Evolutionary conservation across 257 asterid genomes (phyloP), one percentile per base, ranked within the genome.

Genomic region (Solanum okadae): DNA sequence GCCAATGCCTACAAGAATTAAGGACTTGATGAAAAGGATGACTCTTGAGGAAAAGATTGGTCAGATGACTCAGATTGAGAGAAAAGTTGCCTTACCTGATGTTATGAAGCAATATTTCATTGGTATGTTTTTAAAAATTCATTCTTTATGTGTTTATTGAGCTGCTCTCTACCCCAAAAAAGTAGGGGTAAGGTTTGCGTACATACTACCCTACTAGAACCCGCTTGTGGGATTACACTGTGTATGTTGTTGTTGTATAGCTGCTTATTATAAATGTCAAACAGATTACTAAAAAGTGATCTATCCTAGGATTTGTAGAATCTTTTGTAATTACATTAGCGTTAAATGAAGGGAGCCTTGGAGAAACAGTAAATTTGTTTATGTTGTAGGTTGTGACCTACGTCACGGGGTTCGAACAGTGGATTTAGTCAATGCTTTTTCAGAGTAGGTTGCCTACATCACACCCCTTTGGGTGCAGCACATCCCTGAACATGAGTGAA

Each of bases 1-100:
- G 75, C 88, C 91, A 82, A 15, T 87, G 71, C 85, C 46, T 34
- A 78, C 46, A 38, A 89, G 91, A 82, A 46, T 89, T 29, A 87
- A 25, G 18, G 89, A 89, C 86, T 87, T 89, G 85, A 85, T 89
- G 84, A 81, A 83, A 9, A 87, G 91, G 18, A 89, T 89, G 91
- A 87, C 63, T 56, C 89, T 89, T 71, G 81, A 86, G 35, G 89
- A 89, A 73, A 89, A 89, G 67, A 70, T 89, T 72, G 89, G 91
- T 13, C 91, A 89, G 88, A 89, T 89, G 91, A 89, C 86, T 56
- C 91, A 89, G 79, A 89, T 89, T 71, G 91, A 89, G 49, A 72
- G 89, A 40, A 37, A 52, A 61, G 89, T 52, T 87, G 89, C 91
- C 40, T 68, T 70, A 52, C 27, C 56, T 67, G 89, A 82, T 56